Base-by-base conservation (phyloP, 495 filamentous ascomycete genomes). In the Bacidia gigantensis region DNA sequence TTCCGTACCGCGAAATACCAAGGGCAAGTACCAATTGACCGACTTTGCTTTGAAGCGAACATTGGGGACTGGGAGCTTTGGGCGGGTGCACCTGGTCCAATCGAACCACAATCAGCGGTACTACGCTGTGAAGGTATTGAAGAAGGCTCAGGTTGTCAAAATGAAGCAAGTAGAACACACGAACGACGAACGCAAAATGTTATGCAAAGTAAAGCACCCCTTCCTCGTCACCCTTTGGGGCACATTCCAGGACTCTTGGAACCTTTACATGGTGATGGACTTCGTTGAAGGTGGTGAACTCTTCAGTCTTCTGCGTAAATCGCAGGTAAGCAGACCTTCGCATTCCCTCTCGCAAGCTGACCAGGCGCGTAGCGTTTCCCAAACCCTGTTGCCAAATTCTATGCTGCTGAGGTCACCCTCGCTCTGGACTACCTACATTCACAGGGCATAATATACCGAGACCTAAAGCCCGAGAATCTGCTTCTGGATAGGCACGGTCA, bases 151-250 rank as follows among this genome's bases (percentile, higher is more conserved):
- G 67, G 92, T 98, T 40, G 89, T 97, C 57, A 97, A 94, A 75
- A 97, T 97, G 92, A 97, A 97, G 73, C 93, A 98, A 66, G 86
- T 98, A 45, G 93, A 97, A 64, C 92, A 98, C 67, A 98, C 92
- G 52, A 97, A 97, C 64, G 92, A 97, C 65, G 92, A 98, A 72
- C 78, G 92, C 54, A 79, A 78, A 49, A 97, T 98, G 93, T 69
- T 98, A 53, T 86, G 85, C 58, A 84, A 89, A 58, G 89, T 95
- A 52, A 89, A 94, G 63, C 89, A 98, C 70, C 89, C 92, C 1
- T 98, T 98, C 70, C 73, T 98, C 45, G 89, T 98, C 61, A 97
- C 93, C 2, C 68, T 98, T 43, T 97, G 93, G 93, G 93, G 93
- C 29, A 98, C 92, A 17, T 98, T 95, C 66, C 89, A 97, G 65